Evolutionary conservation across 2,329 filamentous ascomycete species (phyloP).

Genomic region (Venturia aucupariae): DNA sequence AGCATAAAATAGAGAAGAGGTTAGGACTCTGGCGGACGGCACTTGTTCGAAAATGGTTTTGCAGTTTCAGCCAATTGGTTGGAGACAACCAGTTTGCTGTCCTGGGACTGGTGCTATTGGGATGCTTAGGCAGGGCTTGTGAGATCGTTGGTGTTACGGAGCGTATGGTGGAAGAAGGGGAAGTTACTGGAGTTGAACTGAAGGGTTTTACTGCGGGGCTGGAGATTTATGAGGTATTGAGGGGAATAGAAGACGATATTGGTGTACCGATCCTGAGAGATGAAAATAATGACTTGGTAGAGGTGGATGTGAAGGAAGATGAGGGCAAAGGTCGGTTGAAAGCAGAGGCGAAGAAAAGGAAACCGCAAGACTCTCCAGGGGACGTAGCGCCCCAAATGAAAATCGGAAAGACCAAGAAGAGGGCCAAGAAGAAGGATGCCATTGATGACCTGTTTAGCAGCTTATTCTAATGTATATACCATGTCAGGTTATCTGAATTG

Average conservation of each 20-base stretch:
- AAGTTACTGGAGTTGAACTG: constrained; percentile 31
- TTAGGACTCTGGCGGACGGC: constrained; percentile 1
- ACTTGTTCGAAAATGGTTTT: not conserved
- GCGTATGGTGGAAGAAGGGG: constrained; percentile 22
- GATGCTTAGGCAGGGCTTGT: constrained; percentile 32
- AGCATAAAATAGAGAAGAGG: not conserved
- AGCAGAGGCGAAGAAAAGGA: constrained; percentile 2
- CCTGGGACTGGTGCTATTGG: constrained; percentile 37
- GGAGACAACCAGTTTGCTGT: constrained; percentile 37
- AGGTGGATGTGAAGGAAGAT: not conserved
- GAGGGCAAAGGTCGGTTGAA: not conserved
- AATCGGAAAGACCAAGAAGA: not conserved
- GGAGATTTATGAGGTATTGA: constrained; percentile 17
- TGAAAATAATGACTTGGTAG: not conserved
- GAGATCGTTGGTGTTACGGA: constrained; percentile 32
- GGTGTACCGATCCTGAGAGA: constrained; percentile 29
- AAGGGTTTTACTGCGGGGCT: constrained; percentile 32
- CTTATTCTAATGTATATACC: not conserved
- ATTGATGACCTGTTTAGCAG: constrained; percentile 9
- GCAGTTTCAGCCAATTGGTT: constrained; percentile 34
- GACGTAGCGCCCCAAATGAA: not conserved
- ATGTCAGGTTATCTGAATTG: not conserved
- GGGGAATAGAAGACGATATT: constrained; percentile 17
- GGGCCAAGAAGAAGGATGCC: not conserved
- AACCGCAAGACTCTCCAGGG: not conserved